Evolutionary conservation across 2,329 filamentous ascomycete genomes (phyloP).

Genomic region (Talaromyces sp.): DNA sequence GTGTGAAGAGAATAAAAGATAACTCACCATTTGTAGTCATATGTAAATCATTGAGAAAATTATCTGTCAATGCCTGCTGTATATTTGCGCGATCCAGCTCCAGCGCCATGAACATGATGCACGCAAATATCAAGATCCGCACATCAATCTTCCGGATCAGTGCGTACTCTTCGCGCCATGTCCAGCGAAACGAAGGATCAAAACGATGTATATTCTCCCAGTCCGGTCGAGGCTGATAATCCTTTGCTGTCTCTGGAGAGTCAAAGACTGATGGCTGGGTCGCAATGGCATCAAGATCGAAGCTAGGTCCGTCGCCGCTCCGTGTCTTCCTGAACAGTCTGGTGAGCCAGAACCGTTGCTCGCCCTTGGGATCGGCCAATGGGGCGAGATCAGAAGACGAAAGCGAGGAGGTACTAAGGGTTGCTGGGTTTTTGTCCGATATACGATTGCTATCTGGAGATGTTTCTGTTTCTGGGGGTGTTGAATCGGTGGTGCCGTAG

Average conservation of each 20-base stretch:
- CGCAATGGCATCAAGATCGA: not conserved
- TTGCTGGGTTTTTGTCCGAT: not conserved
- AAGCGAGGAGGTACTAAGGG: not conserved
- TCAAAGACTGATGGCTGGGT: slow-evolving; percentile 5
- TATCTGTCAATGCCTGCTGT: slow-evolving; percentile 1
- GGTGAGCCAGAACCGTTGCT: not conserved
- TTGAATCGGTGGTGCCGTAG: not conserved
- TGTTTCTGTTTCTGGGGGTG: not conserved
- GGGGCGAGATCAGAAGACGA: not conserved
- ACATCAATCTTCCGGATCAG: slow-evolving; percentile 25
- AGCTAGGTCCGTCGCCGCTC: not conserved
- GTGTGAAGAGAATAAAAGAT: not conserved
- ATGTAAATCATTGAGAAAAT: not conserved
- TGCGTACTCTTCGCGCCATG: slow-evolving; percentile 36
- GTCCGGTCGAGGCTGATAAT: slow-evolving; percentile 32
- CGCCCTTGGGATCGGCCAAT: not conserved
- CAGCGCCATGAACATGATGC: slow-evolving; percentile 5
- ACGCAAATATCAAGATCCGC: not conserved
- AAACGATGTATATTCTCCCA: slow-evolving; percentile 47
- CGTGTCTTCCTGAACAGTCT: not conserved
- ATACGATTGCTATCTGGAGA: not conserved
- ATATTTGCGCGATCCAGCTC: slow-evolving; percentile 3
- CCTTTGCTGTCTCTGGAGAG: slow-evolving; percentile 7
- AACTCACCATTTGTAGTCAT: slow-evolving; percentile 7
- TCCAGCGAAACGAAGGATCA: slow-evolving; percentile 43